Conservation (phyloP, 805 yeast species). For the Candida taoyuanica region DNA sequence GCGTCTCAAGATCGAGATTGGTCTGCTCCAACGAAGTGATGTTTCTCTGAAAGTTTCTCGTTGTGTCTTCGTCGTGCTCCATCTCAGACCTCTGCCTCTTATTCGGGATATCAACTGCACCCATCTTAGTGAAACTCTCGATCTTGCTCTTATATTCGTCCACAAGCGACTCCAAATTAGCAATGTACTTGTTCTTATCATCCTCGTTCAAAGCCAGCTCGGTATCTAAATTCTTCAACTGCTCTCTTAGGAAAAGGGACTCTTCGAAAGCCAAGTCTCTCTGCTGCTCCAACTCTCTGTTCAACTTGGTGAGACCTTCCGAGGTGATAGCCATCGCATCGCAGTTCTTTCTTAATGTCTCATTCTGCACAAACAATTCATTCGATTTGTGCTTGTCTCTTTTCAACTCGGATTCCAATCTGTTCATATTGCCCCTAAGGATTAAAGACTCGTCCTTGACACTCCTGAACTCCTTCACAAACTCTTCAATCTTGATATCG, state of each 20-base stretch:
- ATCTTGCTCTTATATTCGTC: constrained; percentile 53
- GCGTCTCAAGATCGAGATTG: constrained; percentile 35
- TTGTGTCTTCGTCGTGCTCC: constrained; percentile 16
- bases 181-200: constrained; percentile 20
- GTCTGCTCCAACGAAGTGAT: constrained; percentile 35
- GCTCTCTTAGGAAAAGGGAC: constrained; percentile 50
- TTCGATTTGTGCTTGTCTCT: constrained; percentile 27
- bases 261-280: constrained; percentile 52
- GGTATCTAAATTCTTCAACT: constrained; percentile 46
- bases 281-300: constrained; percentile 47
- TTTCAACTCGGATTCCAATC: constrained; percentile 27
- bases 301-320: constrained; percentile 29
- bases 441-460: constrained; percentile 37
- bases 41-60: constrained; percentile 26
- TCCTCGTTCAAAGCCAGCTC: constrained; percentile 22
- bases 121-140: constrained; percentile 33
- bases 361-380: constrained; percentile 37
- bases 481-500: constrained; percentile 30
- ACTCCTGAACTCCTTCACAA: constrained; percentile 36
- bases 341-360: constrained; percentile 26
- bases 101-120: constrained; percentile 26
- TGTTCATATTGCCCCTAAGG: constrained; percentile 29
- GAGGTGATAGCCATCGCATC: constrained; percentile 24
- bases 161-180: constrained; percentile 34
- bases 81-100: constrained; percentile 27